These are phyloP conservation scores for Colletotrichum graminicola DNA, from an alignment of 2,329 filamentous ascomycete species.

Conservation along the genomic window DNA sequence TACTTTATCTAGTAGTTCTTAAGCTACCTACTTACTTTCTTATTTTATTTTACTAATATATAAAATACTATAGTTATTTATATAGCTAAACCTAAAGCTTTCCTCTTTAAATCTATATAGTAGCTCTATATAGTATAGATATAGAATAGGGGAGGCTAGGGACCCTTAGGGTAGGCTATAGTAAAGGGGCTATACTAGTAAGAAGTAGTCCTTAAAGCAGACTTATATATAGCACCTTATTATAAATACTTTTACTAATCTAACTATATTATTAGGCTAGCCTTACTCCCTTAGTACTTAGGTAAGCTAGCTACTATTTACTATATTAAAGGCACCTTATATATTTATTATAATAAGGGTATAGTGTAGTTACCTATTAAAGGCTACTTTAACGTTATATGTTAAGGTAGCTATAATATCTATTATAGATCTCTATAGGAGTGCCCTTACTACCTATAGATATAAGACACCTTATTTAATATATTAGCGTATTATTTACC, in stretches of 20 bases:
- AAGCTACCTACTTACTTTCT: no score
- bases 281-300: neutral
- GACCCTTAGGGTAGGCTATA: neutral
- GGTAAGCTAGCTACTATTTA: neutral
- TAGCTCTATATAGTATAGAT: neutral
- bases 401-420: no score
- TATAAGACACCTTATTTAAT: no score
- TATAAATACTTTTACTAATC: neutral
- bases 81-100: neutral
- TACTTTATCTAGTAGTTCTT: no score
- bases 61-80: no score
- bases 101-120: neutral
- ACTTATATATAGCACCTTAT: neutral
- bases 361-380: neutral
- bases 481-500: no score
- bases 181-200: neutral
- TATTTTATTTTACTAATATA: no score
- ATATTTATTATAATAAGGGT: neutral
- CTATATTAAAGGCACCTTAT: neutral
- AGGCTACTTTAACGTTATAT: neutral
- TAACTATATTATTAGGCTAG: neutral
- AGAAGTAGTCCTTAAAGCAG: neutral
- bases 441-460: no score
- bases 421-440: no score
- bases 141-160: neutral